Base-by-base conservation (phyloP, 164 flowering plant genomes). In the Nymphaea thermarum region DNA sequence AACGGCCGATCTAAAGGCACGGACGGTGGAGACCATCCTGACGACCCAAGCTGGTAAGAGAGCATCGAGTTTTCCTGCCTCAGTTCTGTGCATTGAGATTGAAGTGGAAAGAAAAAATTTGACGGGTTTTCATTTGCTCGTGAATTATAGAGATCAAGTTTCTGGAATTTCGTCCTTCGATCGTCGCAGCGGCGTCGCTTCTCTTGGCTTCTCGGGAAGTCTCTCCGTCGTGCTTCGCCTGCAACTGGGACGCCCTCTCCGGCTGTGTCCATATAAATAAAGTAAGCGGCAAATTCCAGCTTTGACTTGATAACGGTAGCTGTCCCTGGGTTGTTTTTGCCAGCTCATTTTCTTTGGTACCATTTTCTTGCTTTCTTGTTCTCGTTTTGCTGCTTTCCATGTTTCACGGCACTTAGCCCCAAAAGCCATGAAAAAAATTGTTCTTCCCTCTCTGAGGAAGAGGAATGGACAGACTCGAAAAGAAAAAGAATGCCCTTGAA, bases 171-270 rank as follows among this genome's bases (percentile, higher is more conserved):
- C 84, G 81, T 74, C 91, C 90, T 55, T 88, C 94, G 5, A 65
- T 79, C 2, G 73, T 84, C 42, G 85, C 91, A 11, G 87, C 94
- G 18, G 81, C 91, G 4, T 87, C 94, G 0, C 71, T 88, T 42
- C 83, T 88, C 65, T 77, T 68, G 65, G 86, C 87, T 42, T 75
- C 84, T 44, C 81, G 81, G 43, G 91, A 86, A 59, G 73, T 85
- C 4, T 76, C 80, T 44, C 94, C 94, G 3, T 8, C 72, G 62
- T 84, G 81, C 65, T 78, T 77, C 53, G 75, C 77, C 3, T 66
- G 73, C 69, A 74, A 79, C 62, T 64, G 18, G 65, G 63, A 66
- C 5, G 79, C 81, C 6, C 76, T 86, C 61, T 80, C 72, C 67
- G 70, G 65, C 55, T 84, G 83, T 72, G 65, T 72, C 61, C 75